Base-by-base conservation (phyloP, 2,329 filamentous ascomycete species). In the Ophiostoma novo-ulmi region DNA sequence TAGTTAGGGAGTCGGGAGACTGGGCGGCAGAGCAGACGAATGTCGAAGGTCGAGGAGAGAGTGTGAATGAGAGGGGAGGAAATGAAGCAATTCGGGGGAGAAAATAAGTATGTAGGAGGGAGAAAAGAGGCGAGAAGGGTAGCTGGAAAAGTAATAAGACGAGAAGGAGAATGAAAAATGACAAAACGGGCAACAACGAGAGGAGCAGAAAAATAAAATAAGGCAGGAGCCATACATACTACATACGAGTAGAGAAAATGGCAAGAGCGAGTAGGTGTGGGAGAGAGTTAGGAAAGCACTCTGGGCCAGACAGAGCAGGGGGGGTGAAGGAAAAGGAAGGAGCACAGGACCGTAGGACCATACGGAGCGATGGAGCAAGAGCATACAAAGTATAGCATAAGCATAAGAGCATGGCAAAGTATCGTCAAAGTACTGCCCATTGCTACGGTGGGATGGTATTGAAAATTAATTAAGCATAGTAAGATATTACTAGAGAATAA, bases 261-360 rank as follows among this genome's bases (percentile, higher is more conserved):
- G 63, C 20, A 65, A 36, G 36, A 41, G 63, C 63, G 20, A 65
- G 36, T 20, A 39, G 38, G 65, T 26, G 65, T 67, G 65, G 64
- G 36, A 66, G 64, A 66, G 64, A 26, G 44, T 26, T 41, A 67
- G 65, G 65, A 67, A 67, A 66, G 64, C 64, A 64, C 38, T 13
- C 17, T 31, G 8, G 63, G 36, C 36, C 63, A 26, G 17, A 22
- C 65, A 65, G 22, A 67, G 65, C 65, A 67, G 65, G 65, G 65
- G 64, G 65, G 38, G 65, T 67, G 65, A 48, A 48, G 36, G 36
- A 66, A 22, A 39, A 41, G 39, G 65, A 67, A 67, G 39, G 65
- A 48, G 38, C 65, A 65, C 14, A 22, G 20, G 35, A 64, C 3
- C 17, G 26, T 36, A 36, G 7, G 17, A 38, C 26, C 36, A 66